These are phyloP conservation scores for Solidago caesia DNA, from an alignment of 129 eudicot genomes.

Conservation along the genomic window DNA sequence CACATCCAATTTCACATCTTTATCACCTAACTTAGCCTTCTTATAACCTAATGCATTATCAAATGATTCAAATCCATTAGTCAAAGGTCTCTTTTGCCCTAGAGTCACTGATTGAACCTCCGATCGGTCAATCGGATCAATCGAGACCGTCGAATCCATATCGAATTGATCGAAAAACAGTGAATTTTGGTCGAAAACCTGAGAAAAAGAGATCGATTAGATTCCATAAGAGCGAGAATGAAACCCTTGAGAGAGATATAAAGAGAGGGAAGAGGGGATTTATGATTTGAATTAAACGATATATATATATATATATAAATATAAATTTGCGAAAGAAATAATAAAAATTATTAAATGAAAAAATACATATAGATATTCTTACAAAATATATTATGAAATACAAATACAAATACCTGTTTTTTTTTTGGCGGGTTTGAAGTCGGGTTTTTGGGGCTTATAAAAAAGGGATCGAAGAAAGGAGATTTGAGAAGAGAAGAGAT, in stretches of 20 bases:
- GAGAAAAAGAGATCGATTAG: constrained; percentile 36
- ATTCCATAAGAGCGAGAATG: constrained; percentile 37
- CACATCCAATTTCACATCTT: constrained; percentile 32
- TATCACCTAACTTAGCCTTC: constrained; percentile 34
- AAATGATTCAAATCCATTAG: constrained; percentile 24
- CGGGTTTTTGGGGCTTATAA: too few relatives aligned
- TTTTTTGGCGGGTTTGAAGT: too few relatives aligned
- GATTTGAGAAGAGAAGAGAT: too few relatives aligned
- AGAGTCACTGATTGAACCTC: constrained; percentile 30
- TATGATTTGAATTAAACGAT: too few relatives aligned
- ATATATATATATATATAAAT: too few relatives aligned
- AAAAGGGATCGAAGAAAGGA: too few relatives aligned
- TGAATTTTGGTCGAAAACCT: constrained; percentile 42
- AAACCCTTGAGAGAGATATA: constrained; percentile 52
- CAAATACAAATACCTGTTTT: too few relatives aligned
- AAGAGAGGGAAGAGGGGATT: constrained; percentile 15
- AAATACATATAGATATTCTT: too few relatives aligned
- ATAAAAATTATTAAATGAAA: too few relatives aligned
- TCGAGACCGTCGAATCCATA: constrained; percentile 40
- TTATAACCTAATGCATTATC: constrained; percentile 32
- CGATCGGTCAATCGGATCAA: constrained; percentile 19
- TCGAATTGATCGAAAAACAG: constrained; percentile 14
- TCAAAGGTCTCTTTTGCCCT: constrained; percentile 32
- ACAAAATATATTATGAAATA: too few relatives aligned
- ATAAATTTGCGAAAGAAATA: too few relatives aligned